Evolutionary conservation across 78 protist species (phyloP).

Genomic region (Speleostelium caveatum): DNA sequence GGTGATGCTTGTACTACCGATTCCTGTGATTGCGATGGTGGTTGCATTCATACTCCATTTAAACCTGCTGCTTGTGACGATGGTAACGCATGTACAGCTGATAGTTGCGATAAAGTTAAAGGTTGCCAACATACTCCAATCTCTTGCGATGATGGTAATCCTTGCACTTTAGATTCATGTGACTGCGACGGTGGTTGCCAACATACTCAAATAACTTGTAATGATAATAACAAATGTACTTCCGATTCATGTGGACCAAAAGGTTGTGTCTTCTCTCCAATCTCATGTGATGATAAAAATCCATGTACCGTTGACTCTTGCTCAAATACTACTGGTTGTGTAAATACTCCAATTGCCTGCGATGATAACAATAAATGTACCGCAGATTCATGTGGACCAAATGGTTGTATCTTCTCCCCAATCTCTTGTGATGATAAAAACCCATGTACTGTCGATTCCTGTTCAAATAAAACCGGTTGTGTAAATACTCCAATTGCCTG

Average conservation of each 20-base stretch:
- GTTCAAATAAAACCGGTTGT: slow-evolving; percentile 30
- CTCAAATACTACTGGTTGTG: slow-evolving; percentile 15
- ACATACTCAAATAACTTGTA: slow-evolving; percentile 29
- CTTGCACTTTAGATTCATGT: slow-evolving; percentile 24
- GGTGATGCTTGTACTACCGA: no score
- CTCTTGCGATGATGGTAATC: slow-evolving; percentile 19
- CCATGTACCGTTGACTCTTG: slow-evolving; percentile 58
- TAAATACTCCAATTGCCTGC: not conserved
- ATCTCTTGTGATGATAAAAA: slow-evolving; percentile 21
- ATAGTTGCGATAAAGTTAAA: slow-evolving; percentile 7
- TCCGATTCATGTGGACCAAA: slow-evolving; percentile 4
- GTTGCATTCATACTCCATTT: not conserved
- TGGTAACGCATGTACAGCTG: slow-evolving; percentile 14
- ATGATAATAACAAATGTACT: slow-evolving; percentile 30
- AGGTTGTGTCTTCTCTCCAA: not conserved
- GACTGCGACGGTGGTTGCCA: not conserved
- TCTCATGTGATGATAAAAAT: slow-evolving; percentile 24
- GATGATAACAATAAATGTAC: slow-evolving; percentile 41
- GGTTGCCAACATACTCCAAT: slow-evolving; percentile 20
- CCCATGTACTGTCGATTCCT: slow-evolving; percentile 31
- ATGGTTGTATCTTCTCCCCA: not conserved
- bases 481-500: slow-evolving; percentile 26
- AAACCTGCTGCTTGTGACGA: slow-evolving; percentile 29
- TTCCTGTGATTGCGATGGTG: no score
- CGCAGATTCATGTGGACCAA: slow-evolving; percentile 5